These are phyloP conservation scores for Smithsoniella earleae DNA, from an alignment of 163 green algal genomes.

Conservation along the genomic window DNA sequence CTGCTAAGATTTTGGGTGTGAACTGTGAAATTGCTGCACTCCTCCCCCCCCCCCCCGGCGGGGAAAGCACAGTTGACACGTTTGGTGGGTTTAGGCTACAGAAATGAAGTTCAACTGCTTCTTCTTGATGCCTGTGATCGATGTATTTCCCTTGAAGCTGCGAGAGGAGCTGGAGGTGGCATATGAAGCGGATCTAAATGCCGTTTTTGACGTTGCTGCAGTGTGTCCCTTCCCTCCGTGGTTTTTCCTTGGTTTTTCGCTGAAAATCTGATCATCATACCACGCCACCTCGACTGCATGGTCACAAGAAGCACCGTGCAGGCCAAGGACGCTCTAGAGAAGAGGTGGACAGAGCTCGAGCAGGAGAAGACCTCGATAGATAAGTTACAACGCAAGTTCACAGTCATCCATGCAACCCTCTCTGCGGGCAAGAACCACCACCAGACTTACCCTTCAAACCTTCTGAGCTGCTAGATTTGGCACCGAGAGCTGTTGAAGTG, in stretches of 20 bases:
- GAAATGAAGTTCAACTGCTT: constrained; percentile 97
- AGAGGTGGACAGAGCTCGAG: constrained; percentile 32
- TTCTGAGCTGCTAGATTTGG: too few relatives aligned
- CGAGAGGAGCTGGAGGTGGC: constrained; percentile 75
- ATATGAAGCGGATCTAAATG: constrained; percentile 56
- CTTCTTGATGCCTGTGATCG: constrained; percentile 93
- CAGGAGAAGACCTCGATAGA: constrained; percentile 55
- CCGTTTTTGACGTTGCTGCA: constrained; percentile 74
- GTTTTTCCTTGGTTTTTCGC: not conserved
- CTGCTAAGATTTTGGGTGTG: too few relatives aligned
- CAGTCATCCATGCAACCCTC: constrained; percentile 73
- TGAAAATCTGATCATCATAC: not conserved
- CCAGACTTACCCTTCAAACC: too few relatives aligned
- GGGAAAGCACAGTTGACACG: too few relatives aligned
- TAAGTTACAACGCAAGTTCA: constrained; percentile 81
- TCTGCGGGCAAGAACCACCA: not conserved
- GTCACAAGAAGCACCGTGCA: not conserved
- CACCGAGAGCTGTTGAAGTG: too few relatives aligned
- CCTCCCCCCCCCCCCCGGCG: too few relatives aligned
- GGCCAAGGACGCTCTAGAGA: constrained; percentile 23
- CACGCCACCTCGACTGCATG: not conserved
- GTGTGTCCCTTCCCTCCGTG: constrained; percentile 40
- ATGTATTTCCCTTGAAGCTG: constrained; percentile 75
- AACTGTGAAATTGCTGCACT: too few relatives aligned
- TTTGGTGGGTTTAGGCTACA: too few relatives aligned